Percentiles rank a stretch among this genome's conserved stretches.
These are phyloP conservation scores for Fusarium pseudocircinatum DNA, from an alignment of 2,329 filamentous ascomycete genomes.

Conservation along the genomic window DNA sequence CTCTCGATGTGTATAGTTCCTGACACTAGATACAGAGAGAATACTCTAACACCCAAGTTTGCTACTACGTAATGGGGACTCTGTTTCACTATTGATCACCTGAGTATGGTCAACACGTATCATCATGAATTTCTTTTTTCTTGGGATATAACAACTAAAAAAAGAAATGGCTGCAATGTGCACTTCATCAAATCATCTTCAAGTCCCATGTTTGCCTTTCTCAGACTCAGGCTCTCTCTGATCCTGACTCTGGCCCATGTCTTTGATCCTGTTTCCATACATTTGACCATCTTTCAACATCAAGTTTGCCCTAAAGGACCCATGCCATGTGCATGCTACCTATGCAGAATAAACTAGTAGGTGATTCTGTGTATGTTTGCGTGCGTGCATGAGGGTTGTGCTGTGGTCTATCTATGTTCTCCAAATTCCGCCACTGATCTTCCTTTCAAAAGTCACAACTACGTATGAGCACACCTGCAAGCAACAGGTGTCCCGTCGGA, in stretches of 20 bases:
- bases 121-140: conserved; percentile 20
- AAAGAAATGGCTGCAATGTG: conserved; percentile 29
- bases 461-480: conserved; percentile 3
- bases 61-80: not conserved
- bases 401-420: conserved; percentile 36
- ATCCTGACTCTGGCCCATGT: not conserved
- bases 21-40: not conserved
- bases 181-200: conserved; percentile 32
- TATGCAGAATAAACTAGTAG: conserved; percentile 18
- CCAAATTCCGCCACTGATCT: conserved; percentile 24
- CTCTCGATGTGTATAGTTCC: not conserved
- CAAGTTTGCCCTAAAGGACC: conserved; percentile 18
- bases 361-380: conserved; percentile 23
- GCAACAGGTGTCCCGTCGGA: not conserved
- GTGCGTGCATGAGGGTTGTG: conserved; percentile 18
- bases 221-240: not conserved
- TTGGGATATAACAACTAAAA: conserved; percentile 38
- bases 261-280: conserved; percentile 20
- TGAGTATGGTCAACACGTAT: not conserved
- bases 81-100: not conserved
- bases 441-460: conserved; percentile 14
- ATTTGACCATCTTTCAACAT: conserved; percentile 7
- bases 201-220: conserved; percentile 1
- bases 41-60: not conserved
- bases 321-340: conserved; percentile 5